phyloP scores from a whole-genome alignment of 2,329 filamentous ascomycete genomes.

The Davidsoniella neocaledoniae region DNA sequence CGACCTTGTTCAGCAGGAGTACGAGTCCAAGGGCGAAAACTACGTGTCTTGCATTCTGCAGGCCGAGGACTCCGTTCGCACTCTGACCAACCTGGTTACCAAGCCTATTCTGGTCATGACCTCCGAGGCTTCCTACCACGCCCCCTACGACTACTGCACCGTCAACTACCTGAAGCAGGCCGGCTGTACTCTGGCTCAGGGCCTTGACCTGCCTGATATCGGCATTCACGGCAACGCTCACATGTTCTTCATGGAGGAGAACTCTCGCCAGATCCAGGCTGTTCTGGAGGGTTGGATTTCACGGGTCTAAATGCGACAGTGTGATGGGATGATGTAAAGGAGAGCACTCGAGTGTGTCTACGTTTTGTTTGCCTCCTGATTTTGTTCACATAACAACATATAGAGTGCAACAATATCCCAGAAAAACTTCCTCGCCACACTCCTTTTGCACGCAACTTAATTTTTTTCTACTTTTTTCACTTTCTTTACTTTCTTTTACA shows the following conservation, averaged over 20 bases:
- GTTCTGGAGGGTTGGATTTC: conserved; percentile 10
- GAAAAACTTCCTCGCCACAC: too few relatives aligned
- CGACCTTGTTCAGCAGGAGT: conserved; percentile 20
- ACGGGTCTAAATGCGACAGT: neutral
- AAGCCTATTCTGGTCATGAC: conserved; percentile 25
- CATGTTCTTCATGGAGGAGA: conserved; percentile 32
- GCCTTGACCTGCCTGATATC: conserved; percentile 19
- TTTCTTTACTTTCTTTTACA: too few relatives aligned
- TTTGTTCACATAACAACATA: too few relatives aligned
- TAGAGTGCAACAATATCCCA: too few relatives aligned
- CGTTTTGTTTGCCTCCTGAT: too few relatives aligned
- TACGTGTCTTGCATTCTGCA: conserved; percentile 21
- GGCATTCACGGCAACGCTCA: conserved; percentile 30
- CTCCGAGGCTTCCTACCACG: conserved; percentile 27
- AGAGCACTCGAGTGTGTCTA: too few relatives aligned
- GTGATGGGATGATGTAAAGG: too few relatives aligned
- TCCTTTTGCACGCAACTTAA: too few relatives aligned
- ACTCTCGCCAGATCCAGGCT: conserved; percentile 23
- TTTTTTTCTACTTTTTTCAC: too few relatives aligned
- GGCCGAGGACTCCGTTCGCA: conserved; percentile 16
- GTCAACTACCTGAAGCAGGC: conserved; percentile 27
- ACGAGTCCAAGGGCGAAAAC: conserved; percentile 15
- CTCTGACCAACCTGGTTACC: conserved; percentile 21
- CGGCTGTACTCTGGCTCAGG: conserved; percentile 18
- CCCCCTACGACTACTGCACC: conserved; percentile 28